Percentiles rank a stretch among this genome's conserved stretches.
Evolutionary conservation across 2,329 filamentous ascomycete genomes (phyloP).

Genomic region (Aspergillus sp.): DNA sequence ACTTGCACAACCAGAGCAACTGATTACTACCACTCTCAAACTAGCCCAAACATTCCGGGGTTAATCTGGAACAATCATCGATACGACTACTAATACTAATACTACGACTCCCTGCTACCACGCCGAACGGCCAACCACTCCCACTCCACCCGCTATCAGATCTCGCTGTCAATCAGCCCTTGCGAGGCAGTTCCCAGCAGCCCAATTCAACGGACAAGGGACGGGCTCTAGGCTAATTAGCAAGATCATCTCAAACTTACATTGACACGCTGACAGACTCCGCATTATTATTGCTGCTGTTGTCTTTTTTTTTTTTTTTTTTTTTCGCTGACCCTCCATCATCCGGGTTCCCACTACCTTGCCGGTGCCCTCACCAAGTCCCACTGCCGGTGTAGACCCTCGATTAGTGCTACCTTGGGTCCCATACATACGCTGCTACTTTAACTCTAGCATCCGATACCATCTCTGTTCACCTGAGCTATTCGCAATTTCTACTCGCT

Average conservation of each 20-base stretch:
- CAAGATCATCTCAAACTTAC: slow-evolving; percentile 2
- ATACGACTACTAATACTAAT: slow-evolving; percentile 11
- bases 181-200: background rate
- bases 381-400: slow-evolving; percentile 4
- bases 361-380: background rate
- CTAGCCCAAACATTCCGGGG: background rate
- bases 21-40: background rate
- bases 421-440: slow-evolving; percentile 18
- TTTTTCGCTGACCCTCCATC: background rate
- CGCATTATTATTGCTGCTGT: slow-evolving; percentile 3
- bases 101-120: slow-evolving; percentile 12
- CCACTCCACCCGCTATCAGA: slow-evolving; percentile 5
- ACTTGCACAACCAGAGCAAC: slow-evolving; percentile 6
- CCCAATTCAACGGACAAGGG: background rate
- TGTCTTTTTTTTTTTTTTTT: background rate
- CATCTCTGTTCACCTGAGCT: background rate
- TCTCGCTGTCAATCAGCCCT: background rate
- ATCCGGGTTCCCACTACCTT: slow-evolving; percentile 14
- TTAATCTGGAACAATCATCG: background rate
- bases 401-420: slow-evolving; percentile 21
- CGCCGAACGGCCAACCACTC: background rate
- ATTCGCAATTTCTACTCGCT: background rate
- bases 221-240: background rate
- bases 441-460: slow-evolving; percentile 16
- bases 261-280: background rate